Base-by-base conservation (phyloP, 148 eudicot genomes). In the Heliosperma pusillum region DNA sequence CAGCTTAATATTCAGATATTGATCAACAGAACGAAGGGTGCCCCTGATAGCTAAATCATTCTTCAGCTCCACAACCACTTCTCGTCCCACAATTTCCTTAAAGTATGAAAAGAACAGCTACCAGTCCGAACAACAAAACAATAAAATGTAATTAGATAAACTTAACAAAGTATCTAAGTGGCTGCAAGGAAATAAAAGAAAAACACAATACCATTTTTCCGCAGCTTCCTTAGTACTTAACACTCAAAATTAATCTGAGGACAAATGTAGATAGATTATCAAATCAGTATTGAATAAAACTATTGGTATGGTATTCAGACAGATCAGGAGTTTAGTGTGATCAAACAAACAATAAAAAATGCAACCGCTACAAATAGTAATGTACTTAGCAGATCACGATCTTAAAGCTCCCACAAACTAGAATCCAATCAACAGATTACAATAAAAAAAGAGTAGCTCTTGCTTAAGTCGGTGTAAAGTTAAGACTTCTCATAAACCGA, bases 31-130 rank as follows among this genome's bases (percentile, higher is more conserved):
- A 78, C 91, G 98, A n/a, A 93, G 91, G 25, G 95, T 91, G 0
- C 98, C 97, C 61, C 86, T 86, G 47, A 93, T 91, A 8, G 98
- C 98, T 40, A 93, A 80, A 81, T 93, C 98, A 77, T 93, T 93
- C 89, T 93, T 93, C 71, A 93, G 86, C 81, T 93, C 98, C 70
- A 93, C 97, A 12, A 94, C 92, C 78, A 93, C 98, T 86, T 93
- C 97, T 71, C 95, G 84, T 52, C 97, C 98, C 33, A 91, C 98
- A 22, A 91, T 79, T 71, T 93, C 98, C 84, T 93, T 93, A 84
- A 93, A 93, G 58, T 93, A 93, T 45, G 98, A 93, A 82, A 93
- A 93, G 85, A 93, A 93, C 89, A 93, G 81, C 98, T 93, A 90
- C 83, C 47, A 45, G 26, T 13, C 33, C 76, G 45, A 4, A 63